phyloP scores from a whole-genome alignment of 2,329 filamentous ascomycete genomes.

The Cryphonectria radicalis region DNA sequence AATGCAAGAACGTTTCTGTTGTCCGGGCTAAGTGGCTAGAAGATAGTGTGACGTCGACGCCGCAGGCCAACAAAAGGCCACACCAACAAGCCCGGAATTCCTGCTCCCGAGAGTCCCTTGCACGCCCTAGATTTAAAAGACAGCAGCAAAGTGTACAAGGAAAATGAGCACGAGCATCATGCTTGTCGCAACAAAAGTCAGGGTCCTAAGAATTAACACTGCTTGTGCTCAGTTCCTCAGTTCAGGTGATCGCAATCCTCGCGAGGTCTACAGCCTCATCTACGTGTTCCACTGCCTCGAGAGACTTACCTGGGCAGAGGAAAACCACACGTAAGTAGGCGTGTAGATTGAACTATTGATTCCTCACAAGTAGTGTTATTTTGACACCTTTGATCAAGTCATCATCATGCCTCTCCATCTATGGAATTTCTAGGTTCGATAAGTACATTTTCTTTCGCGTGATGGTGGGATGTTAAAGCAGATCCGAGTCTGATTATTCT shows the following conservation, averaged over 20 bases:
- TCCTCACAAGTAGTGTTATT: no score
- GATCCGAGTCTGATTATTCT: not conserved
- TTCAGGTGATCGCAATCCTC: no score
- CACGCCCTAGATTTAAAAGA: not conserved
- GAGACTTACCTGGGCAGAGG: no score
- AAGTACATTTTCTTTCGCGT: not conserved
- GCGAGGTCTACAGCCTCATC: no score
- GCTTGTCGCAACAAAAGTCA: not conserved
- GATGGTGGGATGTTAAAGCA: not conserved
- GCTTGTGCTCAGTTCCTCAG: not conserved
- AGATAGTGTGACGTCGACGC: conserved; percentile 5
- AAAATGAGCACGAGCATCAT: not conserved
- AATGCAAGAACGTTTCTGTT: not conserved
- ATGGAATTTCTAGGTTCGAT: not conserved
- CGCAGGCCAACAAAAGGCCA: not conserved
- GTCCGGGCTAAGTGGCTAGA: not conserved
- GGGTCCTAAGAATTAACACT: not conserved
- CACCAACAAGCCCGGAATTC: not conserved
- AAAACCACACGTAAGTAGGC: no score
- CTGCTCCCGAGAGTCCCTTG: not conserved
- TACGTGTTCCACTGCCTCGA: no score
- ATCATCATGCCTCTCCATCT: no score
- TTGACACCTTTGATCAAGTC: no score
- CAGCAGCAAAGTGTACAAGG: not conserved
- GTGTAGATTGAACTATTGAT: no score